These are phyloP conservation scores for Chlamydomonas sphaeroides DNA, from an alignment of 139 green algal genomes.

Conservation along the genomic window DNA sequence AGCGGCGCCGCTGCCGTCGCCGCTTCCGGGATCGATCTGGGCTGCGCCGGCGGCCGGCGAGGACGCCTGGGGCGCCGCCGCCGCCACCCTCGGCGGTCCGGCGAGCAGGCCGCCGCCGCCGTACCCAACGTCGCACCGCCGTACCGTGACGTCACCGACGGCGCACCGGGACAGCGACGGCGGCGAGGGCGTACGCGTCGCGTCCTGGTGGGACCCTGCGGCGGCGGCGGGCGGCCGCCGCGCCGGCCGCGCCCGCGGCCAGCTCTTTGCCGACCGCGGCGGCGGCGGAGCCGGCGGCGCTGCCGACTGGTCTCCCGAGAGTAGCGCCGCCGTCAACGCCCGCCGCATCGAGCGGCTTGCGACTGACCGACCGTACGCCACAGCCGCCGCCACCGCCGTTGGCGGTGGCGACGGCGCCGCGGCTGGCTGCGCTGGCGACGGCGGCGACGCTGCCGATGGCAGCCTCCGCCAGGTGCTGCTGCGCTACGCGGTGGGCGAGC, in stretches of 20 bases:
- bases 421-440: too few relatives aligned
- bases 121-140: not conserved
- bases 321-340: too few relatives aligned
- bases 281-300: too few relatives aligned
- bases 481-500: slow-evolving; percentile 5
- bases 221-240: not conserved
- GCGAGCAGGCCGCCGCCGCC: not conserved
- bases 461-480: not conserved
- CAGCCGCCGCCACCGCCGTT: too few relatives aligned
- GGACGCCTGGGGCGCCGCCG: slow-evolving; percentile 7
- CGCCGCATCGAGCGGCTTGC: too few relatives aligned
- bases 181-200: too few relatives aligned
- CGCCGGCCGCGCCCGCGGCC: too few relatives aligned
- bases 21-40: slow-evolving; percentile 10
- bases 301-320: too few relatives aligned
- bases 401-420: too few relatives aligned
- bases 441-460: not conserved
- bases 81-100: not conserved
- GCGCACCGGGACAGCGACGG: not conserved
- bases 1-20: slow-evolving; percentile 14
- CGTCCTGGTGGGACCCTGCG: not conserved
- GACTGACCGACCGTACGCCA: not conserved
- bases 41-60: not conserved
- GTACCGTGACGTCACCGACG: not conserved
- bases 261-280: too few relatives aligned